A percentile compares a stretch with the other conserved stretches of the same genome.
Conservation (phyloP, 2,329 filamentous ascomycete genomes). For the Endothia cerciana region DNA sequence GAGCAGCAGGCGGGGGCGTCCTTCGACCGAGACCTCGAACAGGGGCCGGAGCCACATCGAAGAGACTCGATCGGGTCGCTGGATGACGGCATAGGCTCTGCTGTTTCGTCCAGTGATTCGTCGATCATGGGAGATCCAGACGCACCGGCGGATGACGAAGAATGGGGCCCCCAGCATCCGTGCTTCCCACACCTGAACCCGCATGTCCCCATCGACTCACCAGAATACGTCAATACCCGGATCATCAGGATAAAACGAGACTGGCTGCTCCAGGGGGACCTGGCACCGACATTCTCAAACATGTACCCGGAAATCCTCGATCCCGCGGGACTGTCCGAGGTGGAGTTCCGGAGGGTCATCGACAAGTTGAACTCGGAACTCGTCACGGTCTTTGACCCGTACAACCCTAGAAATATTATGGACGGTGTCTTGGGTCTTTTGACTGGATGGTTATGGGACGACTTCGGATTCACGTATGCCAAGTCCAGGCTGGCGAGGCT, state of each 20-base stretch:
- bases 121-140: constrained; percentile 66
- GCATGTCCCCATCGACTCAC: constrained; percentile 79
- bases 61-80: constrained; percentile 54
- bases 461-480: constrained; percentile 75
- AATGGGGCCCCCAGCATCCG: constrained; percentile 93
- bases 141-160: constrained; percentile 69
- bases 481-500: constrained; percentile 73
- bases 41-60: constrained; percentile 52
- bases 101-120: constrained; percentile 59
- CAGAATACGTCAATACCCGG: constrained; percentile 76
- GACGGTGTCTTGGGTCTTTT: constrained; percentile 79
- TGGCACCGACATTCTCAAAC: constrained; percentile 92
- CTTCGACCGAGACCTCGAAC: constrained; percentile 58
- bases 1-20: constrained; percentile 38
- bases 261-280: constrained; percentile 86
- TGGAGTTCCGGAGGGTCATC: constrained; percentile 82
- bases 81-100: constrained; percentile 57
- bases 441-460: constrained; percentile 95
- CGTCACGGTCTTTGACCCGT: constrained; percentile 79
- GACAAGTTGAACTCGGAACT: constrained; percentile 81
- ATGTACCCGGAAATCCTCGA: constrained; percentile 96
- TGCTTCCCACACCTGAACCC: constrained; percentile 94
- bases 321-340: constrained; percentile 77
- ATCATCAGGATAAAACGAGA: constrained; percentile 91
- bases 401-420: constrained; percentile 73